Evolutionary conservation across 2,329 filamentous ascomycete genomes (phyloP), one percentile per base, ranked within the genome.

Genomic region (Penicillium sp.): DNA sequence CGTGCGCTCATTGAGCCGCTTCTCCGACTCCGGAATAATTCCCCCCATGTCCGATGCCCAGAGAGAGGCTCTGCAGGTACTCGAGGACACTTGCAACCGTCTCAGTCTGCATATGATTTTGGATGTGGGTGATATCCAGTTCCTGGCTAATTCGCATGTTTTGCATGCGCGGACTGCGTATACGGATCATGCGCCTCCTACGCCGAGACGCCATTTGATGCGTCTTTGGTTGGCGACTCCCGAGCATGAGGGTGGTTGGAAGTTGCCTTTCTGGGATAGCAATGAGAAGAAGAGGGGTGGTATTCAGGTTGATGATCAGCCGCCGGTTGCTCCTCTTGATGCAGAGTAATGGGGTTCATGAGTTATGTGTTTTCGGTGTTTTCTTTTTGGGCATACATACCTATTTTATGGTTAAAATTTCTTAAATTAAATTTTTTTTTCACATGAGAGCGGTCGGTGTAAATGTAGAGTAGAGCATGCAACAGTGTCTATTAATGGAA

Each of bases 71-170:
- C 72, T 85, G 6, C 64, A 79, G 38, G 76, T 92, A 6, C 78
- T 92, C 7, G 90, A 95, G 67, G 82, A 85, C 28, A 90, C 85
- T 0, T 92, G 88, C 72, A 75, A 86, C 64, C 75, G 81, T 5
- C 75, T 90, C 44, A 79, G 86, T 3, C 75, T 95, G 57, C 89
- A 95, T 71, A 95, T 95, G 88, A 74, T 93, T 38, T 78, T 95
- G 7, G 88, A 92, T 58, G 81, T 93, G 15, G 89, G 89, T 42
- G 89, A 95, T 63, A 91, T 95, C 55, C 90, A 95, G 71, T 92
- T 95, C 71, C 65, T 95, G 49, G 83, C 83, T 59, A 95, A 95
- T 66, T 80, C 80, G 42, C 89, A 95, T 65, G 78, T 93, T 3
- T 70, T 95, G 42, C 90, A 95, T 66, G 87, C 89, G 0, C 75